Evolutionary conservation across 2,329 filamentous ascomycete genomes (phyloP), one percentile per base, ranked within the genome.

Genomic region (Talaromyces sp.): DNA sequence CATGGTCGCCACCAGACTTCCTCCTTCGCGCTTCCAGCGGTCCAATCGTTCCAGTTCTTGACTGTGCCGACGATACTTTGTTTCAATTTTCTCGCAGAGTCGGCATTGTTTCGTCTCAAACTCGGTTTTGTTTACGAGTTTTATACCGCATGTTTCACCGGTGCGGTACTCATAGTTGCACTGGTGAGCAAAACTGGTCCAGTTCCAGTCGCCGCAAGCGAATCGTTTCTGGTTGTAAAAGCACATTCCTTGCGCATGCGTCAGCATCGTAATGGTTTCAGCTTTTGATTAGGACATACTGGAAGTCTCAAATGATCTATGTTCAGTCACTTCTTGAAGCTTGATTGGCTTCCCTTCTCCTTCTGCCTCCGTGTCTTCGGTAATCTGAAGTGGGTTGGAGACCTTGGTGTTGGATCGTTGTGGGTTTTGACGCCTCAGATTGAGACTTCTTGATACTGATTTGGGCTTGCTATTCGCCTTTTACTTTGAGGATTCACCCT

Each of bases 141-240:
- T 96, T 79, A 96, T 88, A 64, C 93, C 93, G 78, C 93, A 98
- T 41, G 93, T 97, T 82, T 98, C 93, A 70, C 93, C 93, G 67
- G 90, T 96, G 66, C 93, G 90, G 80, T 96, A 96, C 76, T 97
- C 93, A 77, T 91, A 92, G 76, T 89, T 88, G 83, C 93, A 98
- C 74, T 96, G 93, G 76, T 93, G 86, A 66, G 90, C 87, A 81
- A 97, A 97, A 79, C 89, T 89, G 66, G 91, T 90, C 93, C 93
- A 98, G 77, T 92, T 91, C 88, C 89, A 96, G 83, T 91, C 93
- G 71, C 90, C 89, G 79, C 93, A 98, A 61, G 77, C 77, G 84
- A 90, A 96, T 68, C 86, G 84, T 75, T 89, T 91, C 78, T 93
- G 89, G 71, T 97, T 92, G 82, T 93, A 98, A 82, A 95, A 97